A percentile compares a stretch with the other conserved stretches of the same genome.
Conservation (phyloP, 768 basidiomycete genomes). For the Suillus americanus region DNA sequence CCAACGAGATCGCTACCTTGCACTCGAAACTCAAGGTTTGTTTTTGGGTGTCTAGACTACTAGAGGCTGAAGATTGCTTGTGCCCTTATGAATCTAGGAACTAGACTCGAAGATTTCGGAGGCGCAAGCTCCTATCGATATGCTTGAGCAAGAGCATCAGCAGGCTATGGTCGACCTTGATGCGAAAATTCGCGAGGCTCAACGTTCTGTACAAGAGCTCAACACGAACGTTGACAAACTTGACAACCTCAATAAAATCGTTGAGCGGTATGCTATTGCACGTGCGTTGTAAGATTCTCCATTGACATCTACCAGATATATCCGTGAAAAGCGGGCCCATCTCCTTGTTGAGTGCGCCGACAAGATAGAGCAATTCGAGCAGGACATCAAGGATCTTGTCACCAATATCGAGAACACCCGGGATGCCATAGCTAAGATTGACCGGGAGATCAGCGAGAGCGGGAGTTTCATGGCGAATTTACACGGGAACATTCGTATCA, state of each 20-base stretch:
- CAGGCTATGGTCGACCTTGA: constrained; percentile 50
- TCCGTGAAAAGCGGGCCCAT: constrained; percentile 63
- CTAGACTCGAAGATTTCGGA: constrained; percentile 59
- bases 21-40: constrained; percentile 51
- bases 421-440: constrained; percentile 53
- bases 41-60: background rate
- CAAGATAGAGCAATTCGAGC: constrained; percentile 49
- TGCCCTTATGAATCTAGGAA: constrained; percentile 42
- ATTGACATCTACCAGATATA: constrained; percentile 51
- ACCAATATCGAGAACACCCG: constrained; percentile 42
- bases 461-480: constrained; percentile 68
- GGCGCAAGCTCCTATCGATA: constrained; percentile 63
- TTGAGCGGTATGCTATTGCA: constrained; percentile 55
- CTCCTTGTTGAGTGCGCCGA: constrained; percentile 58
- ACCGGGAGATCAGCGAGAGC: constrained; percentile 78
- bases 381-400: constrained; percentile 41
- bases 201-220: constrained; percentile 59
- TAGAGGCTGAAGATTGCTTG: constrained; percentile 1
- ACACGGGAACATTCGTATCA: constrained; percentile 80
- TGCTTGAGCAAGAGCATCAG: constrained; percentile 56
- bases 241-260: constrained; percentile 53
- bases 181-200: constrained; percentile 49
- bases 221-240: constrained; percentile 65
- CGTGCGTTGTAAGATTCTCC: background rate
- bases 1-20: constrained; percentile 50